phyloP scores from a whole-genome alignment of 306 rosid genomes.

The Cercis canadensis region DNA sequence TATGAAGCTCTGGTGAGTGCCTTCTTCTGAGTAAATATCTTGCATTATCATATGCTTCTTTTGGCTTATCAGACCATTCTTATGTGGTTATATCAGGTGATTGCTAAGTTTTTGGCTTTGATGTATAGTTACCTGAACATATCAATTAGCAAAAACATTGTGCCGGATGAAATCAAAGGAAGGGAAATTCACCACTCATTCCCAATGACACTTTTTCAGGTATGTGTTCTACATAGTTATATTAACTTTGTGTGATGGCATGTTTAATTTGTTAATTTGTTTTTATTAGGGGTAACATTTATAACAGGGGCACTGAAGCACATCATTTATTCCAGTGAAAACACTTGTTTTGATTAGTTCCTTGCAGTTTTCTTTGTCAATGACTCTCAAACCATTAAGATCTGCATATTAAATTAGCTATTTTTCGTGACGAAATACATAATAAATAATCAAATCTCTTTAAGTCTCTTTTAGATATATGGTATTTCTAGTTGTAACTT shows the following conservation, averaged over 20 bases:
- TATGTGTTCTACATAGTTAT: too few species aligned
- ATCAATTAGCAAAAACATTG: conserved; percentile 76
- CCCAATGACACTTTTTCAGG: conserved; percentile 96
- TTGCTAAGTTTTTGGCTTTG: conserved; percentile 91
- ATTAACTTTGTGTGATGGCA: not conserved
- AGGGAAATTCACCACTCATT: conserved; percentile 96
- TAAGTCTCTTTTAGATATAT: not conserved
- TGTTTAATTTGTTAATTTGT: conserved; percentile 16
- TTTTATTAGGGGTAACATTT: not conserved
- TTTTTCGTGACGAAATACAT: not conserved
- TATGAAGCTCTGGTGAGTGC: conserved; percentile 83
- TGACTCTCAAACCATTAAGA: not conserved
- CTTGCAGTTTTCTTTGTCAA: too few species aligned
- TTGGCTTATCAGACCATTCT: not conserved
- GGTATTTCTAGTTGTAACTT: not conserved
- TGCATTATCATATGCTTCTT: not conserved
- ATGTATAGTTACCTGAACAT: conserved; percentile 94
- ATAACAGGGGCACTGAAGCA: not conserved
- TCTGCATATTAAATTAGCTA: conserved; percentile 1
- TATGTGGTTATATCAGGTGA: conserved; percentile 48
- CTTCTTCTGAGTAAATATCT: not conserved
- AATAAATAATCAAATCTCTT: not conserved
- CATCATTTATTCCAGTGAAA: too few species aligned
- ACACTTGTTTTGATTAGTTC: not conserved
- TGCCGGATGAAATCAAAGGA: conserved; percentile 94